Percentiles rank a stretch among this genome's conserved stretches.
phyloP scores from a whole-genome alignment of 495 filamentous ascomycete species.

The Penicillium atrosanguineum region DNA sequence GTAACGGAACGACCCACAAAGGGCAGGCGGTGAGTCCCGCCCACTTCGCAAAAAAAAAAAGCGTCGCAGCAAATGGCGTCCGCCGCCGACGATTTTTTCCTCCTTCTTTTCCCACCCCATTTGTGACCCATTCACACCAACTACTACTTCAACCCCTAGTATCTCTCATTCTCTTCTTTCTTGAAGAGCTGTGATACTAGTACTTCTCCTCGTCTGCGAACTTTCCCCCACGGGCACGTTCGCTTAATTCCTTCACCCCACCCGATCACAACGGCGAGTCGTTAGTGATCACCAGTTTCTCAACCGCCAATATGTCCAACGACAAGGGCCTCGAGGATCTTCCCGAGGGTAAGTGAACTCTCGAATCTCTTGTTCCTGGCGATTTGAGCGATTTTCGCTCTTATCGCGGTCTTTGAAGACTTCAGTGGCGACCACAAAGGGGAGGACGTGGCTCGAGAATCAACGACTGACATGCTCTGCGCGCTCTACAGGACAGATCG shows the following conservation, averaged over 20 bases:
- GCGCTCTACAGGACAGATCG: conserved; percentile 77
- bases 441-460: conserved; percentile 4
- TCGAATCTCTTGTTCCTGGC: neutral
- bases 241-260: conserved; percentile 43
- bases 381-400: neutral
- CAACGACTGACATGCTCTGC: conserved; percentile 24
- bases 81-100: conserved; percentile 29
- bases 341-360: conserved; percentile 68
- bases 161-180: conserved; percentile 28
- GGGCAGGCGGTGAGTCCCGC: conserved; percentile 21
- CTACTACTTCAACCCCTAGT: conserved; percentile 29
- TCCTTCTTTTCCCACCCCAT: conserved; percentile 37
- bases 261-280: conserved; percentile 55
- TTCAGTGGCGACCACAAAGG: conserved; percentile 23
- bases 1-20: conserved; percentile 1
- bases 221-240: conserved; percentile 33
- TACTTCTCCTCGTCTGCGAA: conserved; percentile 20
- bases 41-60: conserved; percentile 38
- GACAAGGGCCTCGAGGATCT: conserved; percentile 97
- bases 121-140: conserved; percentile 29
- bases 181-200: conserved; percentile 46
- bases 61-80: conserved; percentile 27
- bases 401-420: conserved; percentile 4
- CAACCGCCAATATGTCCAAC: conserved; percentile 85
- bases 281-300: conserved; percentile 67